phyloP scores from a whole-genome alignment of 2,329 filamentous ascomycete species.

The Aspergillus aculeatus region DNA sequence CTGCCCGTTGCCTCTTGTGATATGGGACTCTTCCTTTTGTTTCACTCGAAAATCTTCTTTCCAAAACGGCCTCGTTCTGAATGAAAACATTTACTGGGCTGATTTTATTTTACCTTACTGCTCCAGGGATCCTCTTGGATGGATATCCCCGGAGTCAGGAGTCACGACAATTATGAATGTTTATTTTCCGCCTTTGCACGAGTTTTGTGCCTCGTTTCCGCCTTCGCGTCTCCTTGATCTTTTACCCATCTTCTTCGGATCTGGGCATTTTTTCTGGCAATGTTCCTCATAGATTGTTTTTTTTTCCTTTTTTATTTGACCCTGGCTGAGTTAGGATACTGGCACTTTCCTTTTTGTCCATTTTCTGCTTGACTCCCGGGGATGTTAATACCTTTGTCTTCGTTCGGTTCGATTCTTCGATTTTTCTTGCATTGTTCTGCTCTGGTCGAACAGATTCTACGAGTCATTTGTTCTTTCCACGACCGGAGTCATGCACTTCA shows the following conservation, averaged over 20 bases:
- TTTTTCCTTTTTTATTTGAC: conserved; percentile 18
- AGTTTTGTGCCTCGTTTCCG: conserved; percentile 17
- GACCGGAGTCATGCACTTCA: conserved; percentile 5
- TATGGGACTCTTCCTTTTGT: conserved; percentile 14
- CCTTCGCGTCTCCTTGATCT: conserved; percentile 31
- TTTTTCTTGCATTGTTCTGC: conserved; percentile 28
- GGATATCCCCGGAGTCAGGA: conserved; percentile 22
- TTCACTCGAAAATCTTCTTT: conserved; percentile 3
- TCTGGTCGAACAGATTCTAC: conserved; percentile 22
- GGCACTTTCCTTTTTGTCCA: conserved; percentile 19
- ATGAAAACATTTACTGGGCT: conserved; percentile 11
- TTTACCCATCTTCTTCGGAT: conserved; percentile 24
- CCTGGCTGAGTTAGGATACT: conserved; percentile 34
- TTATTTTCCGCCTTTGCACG: conserved; percentile 29
- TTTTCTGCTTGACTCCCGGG: conserved; percentile 20
- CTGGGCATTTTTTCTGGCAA: conserved; percentile 39
- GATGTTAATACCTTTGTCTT: conserved; percentile 30
- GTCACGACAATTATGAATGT: conserved; percentile 42
- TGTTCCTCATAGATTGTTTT: conserved; percentile 40
- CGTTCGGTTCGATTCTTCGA: conserved; percentile 24
- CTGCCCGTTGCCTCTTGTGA: conserved; percentile 12
- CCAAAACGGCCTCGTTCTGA: conserved; percentile 19
- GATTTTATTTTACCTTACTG: conserved; percentile 18
- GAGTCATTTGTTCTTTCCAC: conserved; percentile 16
- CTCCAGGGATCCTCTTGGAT: conserved; percentile 18